A percentile compares a stretch with the other conserved stretches of the same genome.
phyloP scores from a whole-genome alignment of 345 rosid species.

The Gossypioides kirkii region DNA sequence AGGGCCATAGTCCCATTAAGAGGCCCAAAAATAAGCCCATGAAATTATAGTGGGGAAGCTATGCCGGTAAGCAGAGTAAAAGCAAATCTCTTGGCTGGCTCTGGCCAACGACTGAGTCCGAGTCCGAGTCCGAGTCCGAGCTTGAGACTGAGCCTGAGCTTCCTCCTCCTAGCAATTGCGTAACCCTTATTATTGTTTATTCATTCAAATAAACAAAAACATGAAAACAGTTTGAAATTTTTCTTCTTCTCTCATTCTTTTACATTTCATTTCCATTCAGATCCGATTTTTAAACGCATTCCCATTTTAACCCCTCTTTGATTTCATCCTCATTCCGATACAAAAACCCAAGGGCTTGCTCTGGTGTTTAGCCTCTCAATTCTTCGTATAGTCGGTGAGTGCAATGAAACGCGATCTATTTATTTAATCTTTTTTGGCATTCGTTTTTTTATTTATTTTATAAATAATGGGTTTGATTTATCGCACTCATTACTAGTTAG shows the following conservation, averaged over 20 bases:
- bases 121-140: background rate
- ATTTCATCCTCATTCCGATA: background rate
- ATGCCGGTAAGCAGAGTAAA: slow-evolving; percentile 5
- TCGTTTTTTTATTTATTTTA: background rate
- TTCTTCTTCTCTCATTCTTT: background rate
- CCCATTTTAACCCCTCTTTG: too few species aligned
- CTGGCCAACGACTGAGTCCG: background rate
- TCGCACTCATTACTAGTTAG: background rate
- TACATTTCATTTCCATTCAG: background rate
- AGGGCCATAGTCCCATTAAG: background rate
- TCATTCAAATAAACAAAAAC: background rate
- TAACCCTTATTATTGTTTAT: background rate
- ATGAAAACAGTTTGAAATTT: background rate
- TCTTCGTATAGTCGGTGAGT: slow-evolving; percentile 4
- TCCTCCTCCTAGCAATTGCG: background rate
- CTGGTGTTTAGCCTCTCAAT: background rate
- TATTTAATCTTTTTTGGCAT: background rate
- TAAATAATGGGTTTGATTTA: background rate
- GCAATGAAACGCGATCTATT: background rate
- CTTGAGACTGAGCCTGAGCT: background rate
- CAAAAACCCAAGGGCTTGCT: background rate
- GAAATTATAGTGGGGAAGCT: background rate
- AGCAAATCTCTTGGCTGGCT: background rate
- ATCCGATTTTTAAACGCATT: slow-evolving; percentile 2
- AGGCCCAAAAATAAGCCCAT: slow-evolving; percentile 9